A percentile compares a stretch with the other conserved stretches of the same genome.
These are phyloP conservation scores for Phyllosticta capitalensis DNA, from an alignment of 2,329 filamentous ascomycete genomes.

Conservation along the genomic window DNA sequence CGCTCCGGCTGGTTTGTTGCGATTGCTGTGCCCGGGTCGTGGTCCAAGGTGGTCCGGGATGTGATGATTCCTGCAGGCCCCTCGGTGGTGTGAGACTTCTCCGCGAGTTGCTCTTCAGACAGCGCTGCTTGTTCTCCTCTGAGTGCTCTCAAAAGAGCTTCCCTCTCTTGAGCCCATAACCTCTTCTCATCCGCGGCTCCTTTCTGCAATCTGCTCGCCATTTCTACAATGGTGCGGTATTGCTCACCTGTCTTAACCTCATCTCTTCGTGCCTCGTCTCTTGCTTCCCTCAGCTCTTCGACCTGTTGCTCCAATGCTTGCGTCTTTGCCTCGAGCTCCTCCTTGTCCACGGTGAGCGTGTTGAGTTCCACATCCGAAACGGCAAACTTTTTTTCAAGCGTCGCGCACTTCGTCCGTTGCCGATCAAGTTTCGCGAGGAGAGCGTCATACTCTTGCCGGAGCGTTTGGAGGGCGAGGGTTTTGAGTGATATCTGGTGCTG, in stretches of 20 bases:
- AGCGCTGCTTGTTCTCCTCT: neutral
- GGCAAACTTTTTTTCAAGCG: slow-evolving; percentile 38
- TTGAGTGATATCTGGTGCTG: slow-evolving; percentile 48
- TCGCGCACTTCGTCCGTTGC: slow-evolving; percentile 39
- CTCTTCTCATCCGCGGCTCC: slow-evolving; percentile 35
- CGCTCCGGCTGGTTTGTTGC: neutral
- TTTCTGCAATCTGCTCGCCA: slow-evolving; percentile 37
- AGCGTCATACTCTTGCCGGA: slow-evolving; percentile 46
- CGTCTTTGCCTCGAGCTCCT: slow-evolving; percentile 39
- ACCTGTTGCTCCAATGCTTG: slow-evolving; percentile 39
- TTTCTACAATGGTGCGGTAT: slow-evolving; percentile 43
- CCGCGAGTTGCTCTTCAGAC: neutral
- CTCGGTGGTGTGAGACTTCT: neutral
- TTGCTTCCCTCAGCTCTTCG: slow-evolving; percentile 38
- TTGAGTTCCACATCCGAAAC: slow-evolving; percentile 36
- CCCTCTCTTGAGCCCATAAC: slow-evolving; percentile 32
- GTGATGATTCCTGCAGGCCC: neutral
- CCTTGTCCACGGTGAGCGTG: slow-evolving; percentile 41
- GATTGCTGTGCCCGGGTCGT: neutral
- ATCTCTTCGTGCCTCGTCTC: slow-evolving; percentile 38
- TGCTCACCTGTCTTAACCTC: slow-evolving; percentile 37
- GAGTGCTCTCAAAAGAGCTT: slow-evolving; percentile 26
- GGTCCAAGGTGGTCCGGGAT: neutral
- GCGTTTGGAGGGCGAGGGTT: slow-evolving; percentile 41
- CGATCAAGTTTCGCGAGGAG: slow-evolving; percentile 43